phyloP scores from a whole-genome alignment of 1,284 basidiomycete genomes.

The Cutaneotrichosporon spelunceum region DNA sequence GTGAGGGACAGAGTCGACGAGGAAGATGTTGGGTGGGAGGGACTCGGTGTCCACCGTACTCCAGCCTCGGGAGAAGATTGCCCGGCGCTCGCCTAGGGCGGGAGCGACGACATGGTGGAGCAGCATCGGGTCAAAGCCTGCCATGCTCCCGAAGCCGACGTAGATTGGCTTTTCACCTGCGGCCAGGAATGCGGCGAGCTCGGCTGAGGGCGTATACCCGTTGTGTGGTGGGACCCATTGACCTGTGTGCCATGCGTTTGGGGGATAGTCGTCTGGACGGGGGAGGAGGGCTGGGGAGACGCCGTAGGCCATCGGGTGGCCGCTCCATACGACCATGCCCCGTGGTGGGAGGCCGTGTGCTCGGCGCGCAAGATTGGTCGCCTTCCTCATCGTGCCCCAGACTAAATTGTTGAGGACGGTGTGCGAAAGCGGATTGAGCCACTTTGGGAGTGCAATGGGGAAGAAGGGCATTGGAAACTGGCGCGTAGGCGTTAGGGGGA shows the following conservation, averaged over 20 bases:
- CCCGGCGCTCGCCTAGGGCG: not conserved
- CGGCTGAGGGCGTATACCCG: not conserved
- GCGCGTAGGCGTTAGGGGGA: constrained; percentile 3
- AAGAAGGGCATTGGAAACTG: not conserved
- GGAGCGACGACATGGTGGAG: not conserved
- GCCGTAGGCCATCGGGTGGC: constrained; percentile 5
- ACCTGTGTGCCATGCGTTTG: not conserved
- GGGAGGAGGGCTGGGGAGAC: constrained; percentile 5
- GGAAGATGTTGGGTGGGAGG: not conserved
- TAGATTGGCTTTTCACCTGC: not conserved
- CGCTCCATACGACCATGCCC: not conserved
- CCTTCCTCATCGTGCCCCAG: not conserved
- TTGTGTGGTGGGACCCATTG: not conserved
- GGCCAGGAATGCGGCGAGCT: not conserved
- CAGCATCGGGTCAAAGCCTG: not conserved
- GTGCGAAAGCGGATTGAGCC: not conserved
- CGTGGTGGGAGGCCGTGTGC: not conserved
- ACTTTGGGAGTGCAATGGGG: not conserved
- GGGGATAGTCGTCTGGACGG: not conserved
- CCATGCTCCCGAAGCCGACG: constrained; percentile 9
- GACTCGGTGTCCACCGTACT: not conserved
- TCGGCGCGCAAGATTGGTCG: not conserved
- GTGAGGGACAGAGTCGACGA: not conserved
- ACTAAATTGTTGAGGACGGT: not conserved
- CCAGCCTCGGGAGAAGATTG: constrained; percentile 1